Evolutionary conservation across 371 early-diverging fungal species (phyloP).

Genomic region (Pancytospora philotis): DNA sequence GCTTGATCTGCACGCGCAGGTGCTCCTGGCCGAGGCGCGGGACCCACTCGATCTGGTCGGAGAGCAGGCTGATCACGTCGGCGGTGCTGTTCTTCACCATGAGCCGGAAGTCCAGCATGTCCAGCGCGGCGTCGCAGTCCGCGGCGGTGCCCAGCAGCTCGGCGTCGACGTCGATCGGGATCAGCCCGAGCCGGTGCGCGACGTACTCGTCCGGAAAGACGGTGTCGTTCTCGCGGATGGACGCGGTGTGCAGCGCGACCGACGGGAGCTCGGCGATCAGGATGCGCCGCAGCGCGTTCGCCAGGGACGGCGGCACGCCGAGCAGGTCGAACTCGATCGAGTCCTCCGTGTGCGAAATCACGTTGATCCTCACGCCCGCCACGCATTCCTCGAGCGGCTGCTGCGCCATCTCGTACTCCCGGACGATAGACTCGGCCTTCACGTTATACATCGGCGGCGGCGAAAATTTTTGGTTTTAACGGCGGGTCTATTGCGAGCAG

Average conservation of each 20-base stretch:
- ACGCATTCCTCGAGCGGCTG: slow-evolving; percentile 14
- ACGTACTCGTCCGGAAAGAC: slow-evolving; percentile 93
- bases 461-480: neutral
- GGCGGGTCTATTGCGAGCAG: no score
- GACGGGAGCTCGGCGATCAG: slow-evolving; percentile 95
- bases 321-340: slow-evolving; percentile 47
- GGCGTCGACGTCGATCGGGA: slow-evolving; percentile 78
- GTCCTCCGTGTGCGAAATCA: slow-evolving; percentile 17
- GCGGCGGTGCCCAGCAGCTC: slow-evolving; percentile 62
- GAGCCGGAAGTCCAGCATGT: slow-evolving; percentile 70
- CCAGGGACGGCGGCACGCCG: slow-evolving; percentile 59
- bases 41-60: slow-evolving; percentile 69
- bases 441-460: slow-evolving; percentile 2
- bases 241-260: slow-evolving; percentile 93
- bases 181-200: slow-evolving; percentile 89
- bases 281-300: slow-evolving; percentile 83
- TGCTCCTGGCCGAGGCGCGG: slow-evolving; percentile 75
- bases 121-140: slow-evolving; percentile 72
- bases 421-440: neutral
- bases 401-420: neutral
- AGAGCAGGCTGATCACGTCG: slow-evolving; percentile 63
- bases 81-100: slow-evolving; percentile 50
- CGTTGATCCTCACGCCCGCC: slow-evolving; percentile 16
- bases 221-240: slow-evolving; percentile 81
- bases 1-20: slow-evolving; percentile 66